These are phyloP conservation scores for Podila epigama DNA, from an alignment of 192 early-diverging fungal genomes.

Conservation along the genomic window DNA sequence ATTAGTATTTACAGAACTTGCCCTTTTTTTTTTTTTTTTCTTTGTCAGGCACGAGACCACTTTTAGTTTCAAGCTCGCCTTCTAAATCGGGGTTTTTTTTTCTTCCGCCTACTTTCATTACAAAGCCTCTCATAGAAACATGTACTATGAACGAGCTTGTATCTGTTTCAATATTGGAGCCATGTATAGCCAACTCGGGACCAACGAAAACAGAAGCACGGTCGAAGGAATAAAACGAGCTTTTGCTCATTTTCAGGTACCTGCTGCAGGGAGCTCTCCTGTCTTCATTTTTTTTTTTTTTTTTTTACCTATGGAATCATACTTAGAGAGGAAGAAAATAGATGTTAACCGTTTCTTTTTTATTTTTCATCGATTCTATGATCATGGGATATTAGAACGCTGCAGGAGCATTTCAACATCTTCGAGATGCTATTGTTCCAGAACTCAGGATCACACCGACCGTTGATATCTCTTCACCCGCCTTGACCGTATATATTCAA, in stretches of 20 bases:
- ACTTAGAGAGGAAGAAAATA: not conserved
- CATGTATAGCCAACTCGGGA: constrained; percentile 83
- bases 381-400: constrained; percentile 70
- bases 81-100: no score
- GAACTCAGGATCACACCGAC: constrained; percentile 72
- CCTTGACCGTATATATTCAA: constrained; percentile 71
- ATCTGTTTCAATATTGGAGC: constrained; percentile 89
- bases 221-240: constrained; percentile 82
- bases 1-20: no score
- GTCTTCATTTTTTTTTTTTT: no score
- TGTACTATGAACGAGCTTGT: constrained; percentile 86
- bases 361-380: not conserved
- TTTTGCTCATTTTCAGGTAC: constrained; percentile 79
- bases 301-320: not conserved
- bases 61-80: no score
- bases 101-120: no score
- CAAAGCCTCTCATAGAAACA: no score
- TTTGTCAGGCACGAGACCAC: no score
- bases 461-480: constrained; percentile 71
- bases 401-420: constrained; percentile 77
- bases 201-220: constrained; percentile 69
- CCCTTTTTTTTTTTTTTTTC: not conserved
- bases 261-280: no score
- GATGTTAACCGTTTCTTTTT: not conserved
- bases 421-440: constrained; percentile 64